Conservation (phyloP, 164 flowering plant genomes). For the Echeveria elegans region DNA sequence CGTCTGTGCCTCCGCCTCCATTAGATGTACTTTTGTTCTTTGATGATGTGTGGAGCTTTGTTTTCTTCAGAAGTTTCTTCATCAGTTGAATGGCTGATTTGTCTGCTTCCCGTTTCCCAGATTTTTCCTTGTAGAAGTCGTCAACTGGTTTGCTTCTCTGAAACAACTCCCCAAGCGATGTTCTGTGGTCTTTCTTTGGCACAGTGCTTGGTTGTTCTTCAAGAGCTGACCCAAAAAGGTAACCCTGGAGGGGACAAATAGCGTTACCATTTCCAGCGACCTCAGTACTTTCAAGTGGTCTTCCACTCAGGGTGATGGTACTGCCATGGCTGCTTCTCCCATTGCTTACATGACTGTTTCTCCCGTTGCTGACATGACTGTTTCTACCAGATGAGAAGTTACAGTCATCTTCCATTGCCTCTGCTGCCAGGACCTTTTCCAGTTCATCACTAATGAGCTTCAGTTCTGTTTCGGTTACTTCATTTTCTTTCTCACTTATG, state of each 20-base stretch:
- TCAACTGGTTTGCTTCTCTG: slow-evolving; percentile 55
- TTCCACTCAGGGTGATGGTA: slow-evolving; percentile 52
- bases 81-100: slow-evolving; percentile 44
- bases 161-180: slow-evolving; percentile 83
- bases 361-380: slow-evolving; percentile 50
- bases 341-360: slow-evolving; percentile 58
- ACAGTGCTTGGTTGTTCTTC: slow-evolving; percentile 37
- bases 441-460: slow-evolving; percentile 72
- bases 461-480: slow-evolving; percentile 61
- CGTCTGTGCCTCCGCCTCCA: slow-evolving; percentile 27
- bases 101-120: slow-evolving; percentile 46
- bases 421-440: slow-evolving; percentile 66
- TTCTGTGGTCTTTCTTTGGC: slow-evolving; percentile 58
- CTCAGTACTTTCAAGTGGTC: slow-evolving; percentile 32
- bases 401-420: slow-evolving; percentile 41
- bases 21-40: slow-evolving; percentile 22
- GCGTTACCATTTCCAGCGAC: slow-evolving; percentile 24
- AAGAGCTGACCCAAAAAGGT: slow-evolving; percentile 58
- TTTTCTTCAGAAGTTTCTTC: slow-evolving; percentile 58
- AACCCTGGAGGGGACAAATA: slow-evolving; percentile 73
- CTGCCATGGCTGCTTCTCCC: slow-evolving; percentile 62
- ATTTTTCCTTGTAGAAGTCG: slow-evolving; percentile 25
- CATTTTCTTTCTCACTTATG: slow-evolving; percentile 54
- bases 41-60: slow-evolving; percentile 32
- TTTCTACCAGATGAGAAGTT: slow-evolving; percentile 57